Evolutionary conservation across 441 rosid genomes (phyloP), one percentile per base, ranked within the genome.

Genomic region (Eugenia klotzschiana): DNA sequence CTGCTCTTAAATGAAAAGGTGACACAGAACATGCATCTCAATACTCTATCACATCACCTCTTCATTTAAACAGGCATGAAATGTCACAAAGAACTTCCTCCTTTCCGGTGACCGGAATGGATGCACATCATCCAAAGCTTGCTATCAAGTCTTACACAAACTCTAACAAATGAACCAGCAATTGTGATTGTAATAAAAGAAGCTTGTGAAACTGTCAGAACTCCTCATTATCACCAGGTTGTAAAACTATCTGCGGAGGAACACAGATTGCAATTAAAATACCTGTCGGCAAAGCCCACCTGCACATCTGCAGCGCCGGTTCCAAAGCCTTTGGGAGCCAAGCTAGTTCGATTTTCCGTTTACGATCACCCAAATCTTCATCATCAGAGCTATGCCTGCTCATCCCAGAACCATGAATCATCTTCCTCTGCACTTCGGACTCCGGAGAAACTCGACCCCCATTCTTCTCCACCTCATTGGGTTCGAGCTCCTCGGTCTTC

Each of bases 301-400:
- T 88, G 87, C 92, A 95, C 46, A 94, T 82, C 82, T 93, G 96
- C 77, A 92, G 74, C 85, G 98, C 98, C 57, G 98, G 99, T 77
- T 93, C 99, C 80, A 96, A 90, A 58, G 96, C 93, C 86, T 87
- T 95, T 1, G 93, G 85, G 83, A 96, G 95, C 98, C 99, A 96
- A 80, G 92, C 93, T 41, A 91, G 84, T 89, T 93, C 98, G 33
- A 93, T 72, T 15, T 81, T 94, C 98, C 98, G 92, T 82, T 91
- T 94, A 69, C 89, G 87, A 86, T 91, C 94, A 54, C 84, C 82
- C 37, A 86, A 57, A 80, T 92, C 92, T 51, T 92, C 93, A 41
- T 92, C 93, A 80, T 91, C 87, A 7, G 94, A 89, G 69, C 91
- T 85, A 81, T 86, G 88, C 79, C 86, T 85, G 83, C 82, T 82